Base-by-base conservation (phyloP, 805 yeast species). In the Teunomyces lycoperdinae region DNA sequence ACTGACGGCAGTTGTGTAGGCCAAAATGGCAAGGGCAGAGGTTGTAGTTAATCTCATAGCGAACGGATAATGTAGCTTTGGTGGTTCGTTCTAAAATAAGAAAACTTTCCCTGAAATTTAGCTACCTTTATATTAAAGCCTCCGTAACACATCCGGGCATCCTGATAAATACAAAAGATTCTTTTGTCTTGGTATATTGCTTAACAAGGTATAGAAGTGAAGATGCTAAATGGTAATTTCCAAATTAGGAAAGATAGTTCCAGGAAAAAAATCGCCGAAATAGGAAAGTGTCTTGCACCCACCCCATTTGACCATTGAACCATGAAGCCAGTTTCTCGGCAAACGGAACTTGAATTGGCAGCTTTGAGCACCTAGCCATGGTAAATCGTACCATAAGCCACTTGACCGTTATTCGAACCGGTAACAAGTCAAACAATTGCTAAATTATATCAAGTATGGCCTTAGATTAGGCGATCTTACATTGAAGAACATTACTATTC, bases 41-140 rank as follows among this genome's bases (percentile, higher is more conserved):
- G 74, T 45, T 26, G 63, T 55, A 35, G 71, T 50, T 44, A 70
- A 56, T 50, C 60, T 70, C 75, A 70, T 70, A 10, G 20, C 43
- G 41, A 38, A 38, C 30, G 29, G 24, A 29, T 34, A 11, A 20
- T 11, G 20, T 30, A 6, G 16, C 30, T 14, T 2, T 29, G 30
- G 38, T 32, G 34, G 5, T 20, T 20, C 24, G 5, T 20, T 20
- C 6, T 20, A 20, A 20, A 20, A 20, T 20, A 20, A 20, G 24
- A 4, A 20, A 20, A 20, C 6, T 20, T 20, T 5, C 6, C 24
- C 24, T 20, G 28, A 16, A 10, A n/a, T 4, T 14, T 14, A 5
- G 30, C 28, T 26, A 36, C 41, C 27, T 43, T 43, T 43, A 43
- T 32, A 43, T 11, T 26, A 10, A n/a, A 5, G 10, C 16, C 16